Conservation (phyloP, 2,329 filamentous ascomycete genomes). For the Aspergillus quadrilineatus region DNA sequence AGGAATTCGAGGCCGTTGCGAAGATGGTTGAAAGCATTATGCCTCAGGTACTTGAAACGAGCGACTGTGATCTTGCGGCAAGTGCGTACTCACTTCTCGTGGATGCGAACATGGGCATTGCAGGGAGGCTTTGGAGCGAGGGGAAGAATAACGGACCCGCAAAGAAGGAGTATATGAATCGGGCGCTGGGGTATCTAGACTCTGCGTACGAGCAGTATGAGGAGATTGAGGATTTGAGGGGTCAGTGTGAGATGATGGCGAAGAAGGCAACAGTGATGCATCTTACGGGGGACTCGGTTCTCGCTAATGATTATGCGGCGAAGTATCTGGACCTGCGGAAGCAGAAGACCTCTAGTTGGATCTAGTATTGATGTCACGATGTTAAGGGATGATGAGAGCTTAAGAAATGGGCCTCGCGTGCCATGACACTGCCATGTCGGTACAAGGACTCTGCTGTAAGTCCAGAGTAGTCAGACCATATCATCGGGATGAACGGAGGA, state of each 20-base stretch:
- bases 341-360: constrained; percentile 24
- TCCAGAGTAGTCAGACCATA: no score
- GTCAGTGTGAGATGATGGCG: constrained; percentile 74
- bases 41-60: constrained; percentile 73
- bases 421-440: not conserved
- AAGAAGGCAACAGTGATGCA: constrained; percentile 79
- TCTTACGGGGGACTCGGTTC: constrained; percentile 61
- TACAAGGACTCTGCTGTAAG: no score
- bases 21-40: constrained; percentile 67
- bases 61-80: constrained; percentile 62
- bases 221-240: constrained; percentile 64
- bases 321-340: constrained; percentile 62
- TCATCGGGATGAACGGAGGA: no score
- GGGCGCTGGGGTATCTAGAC: constrained; percentile 61
- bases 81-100: constrained; percentile 68
- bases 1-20: constrained; percentile 67
- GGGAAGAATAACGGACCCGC: constrained; percentile 31
- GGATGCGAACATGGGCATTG: constrained; percentile 76
- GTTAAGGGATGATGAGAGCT: not conserved
- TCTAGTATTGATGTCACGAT: not conserved
- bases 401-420: not conserved
- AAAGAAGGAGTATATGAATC: constrained; percentile 57
- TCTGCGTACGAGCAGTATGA: constrained; percentile 64
- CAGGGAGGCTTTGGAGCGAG: constrained; percentile 49
- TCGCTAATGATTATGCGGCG: constrained; percentile 67